Base-by-base conservation (phyloP, 345 rosid species). In the Murraya paniculata region DNA sequence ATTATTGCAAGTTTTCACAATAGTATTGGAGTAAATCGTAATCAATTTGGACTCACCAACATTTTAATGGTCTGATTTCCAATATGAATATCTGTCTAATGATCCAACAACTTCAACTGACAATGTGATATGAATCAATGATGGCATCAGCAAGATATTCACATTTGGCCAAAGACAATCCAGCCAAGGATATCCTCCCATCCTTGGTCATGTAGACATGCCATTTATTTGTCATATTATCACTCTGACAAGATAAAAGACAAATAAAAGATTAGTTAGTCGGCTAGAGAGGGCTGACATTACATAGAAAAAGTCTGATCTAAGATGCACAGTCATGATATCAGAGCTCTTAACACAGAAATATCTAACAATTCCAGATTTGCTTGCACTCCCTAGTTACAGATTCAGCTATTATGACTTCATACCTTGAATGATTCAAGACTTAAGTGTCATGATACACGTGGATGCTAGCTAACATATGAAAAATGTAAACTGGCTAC, bases 161-260 rank as follows among this genome's bases (percentile, higher is more conserved):
- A 50, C 98, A 96, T 85, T 96, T 96, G 28, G 97, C 99, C 86
- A 96, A 79, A 65, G 92, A 88, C 66, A 96, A 82, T 78, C 99
- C 98, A 0, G 98, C 99, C 78, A 96, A 74, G 9, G 98, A 93
- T 81, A 96, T 96, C 48, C 98, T 90, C 82, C 99, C 99, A 7
- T 93, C 99, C 88, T 92, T 92, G 5, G 98, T 92, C 98, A 96
- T 90, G 90, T 92, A 96, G 21, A 96, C 82, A 67, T 90, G 99
- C 98, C 99, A 96, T 81, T 93, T 93, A 81, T 85, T 76, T 25
- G 95, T 92, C 99, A 95, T 96, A 75, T 92, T 91, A 11, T 96
- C 98, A 5, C 94, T 91, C 98, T 91, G 84, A 36, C 65, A 24
- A 59, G 41, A 36, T 13, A 27, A 68, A 66, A 64, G 5, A 38